phyloP scores from a whole-genome alignment of 805 yeast genomes.

The Saturnispora ahearnii region DNA sequence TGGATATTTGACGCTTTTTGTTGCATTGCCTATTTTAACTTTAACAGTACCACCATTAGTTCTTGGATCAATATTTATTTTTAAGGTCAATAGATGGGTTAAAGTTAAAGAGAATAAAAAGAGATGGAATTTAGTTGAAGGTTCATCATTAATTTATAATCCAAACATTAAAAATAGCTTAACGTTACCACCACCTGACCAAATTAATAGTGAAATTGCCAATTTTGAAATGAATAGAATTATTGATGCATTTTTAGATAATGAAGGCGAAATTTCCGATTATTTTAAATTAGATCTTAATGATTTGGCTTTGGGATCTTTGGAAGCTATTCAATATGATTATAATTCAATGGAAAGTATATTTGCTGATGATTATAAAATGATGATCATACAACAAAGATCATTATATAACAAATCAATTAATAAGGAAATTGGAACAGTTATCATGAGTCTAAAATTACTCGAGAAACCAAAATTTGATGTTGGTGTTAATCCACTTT shows the following conservation, averaged over 20 bases:
- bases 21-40: conserved; percentile 26
- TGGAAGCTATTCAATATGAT: conserved; percentile 23
- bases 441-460: conserved; percentile 17
- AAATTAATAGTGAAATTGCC: conserved; percentile 23
- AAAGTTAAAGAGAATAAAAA: conserved; percentile 11
- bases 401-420: conserved; percentile 20
- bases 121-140: conserved; percentile 19
- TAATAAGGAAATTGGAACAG: conserved; percentile 21
- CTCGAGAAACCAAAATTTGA: conserved; percentile 16
- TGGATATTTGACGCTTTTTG: conserved; percentile 23
- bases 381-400: conserved; percentile 24
- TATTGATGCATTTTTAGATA: conserved; percentile 23
- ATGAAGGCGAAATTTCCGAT: conserved; percentile 24
- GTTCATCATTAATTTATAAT: conserved; percentile 21
- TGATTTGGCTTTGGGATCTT: conserved; percentile 23
- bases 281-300: conserved; percentile 18
- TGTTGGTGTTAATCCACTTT: conserved; percentile 19
- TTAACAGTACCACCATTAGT: conserved; percentile 26
- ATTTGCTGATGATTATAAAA: conserved; percentile 17
- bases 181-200: conserved; percentile 21
- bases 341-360: conserved; percentile 17
- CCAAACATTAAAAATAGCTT: conserved; percentile 13
- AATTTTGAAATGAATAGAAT: conserved; percentile 25
- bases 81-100: conserved; percentile 12
- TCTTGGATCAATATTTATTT: conserved; percentile 20